phyloP scores from a whole-genome alignment of 208 protist species.

The Trypanosoma cruzi region DNA sequence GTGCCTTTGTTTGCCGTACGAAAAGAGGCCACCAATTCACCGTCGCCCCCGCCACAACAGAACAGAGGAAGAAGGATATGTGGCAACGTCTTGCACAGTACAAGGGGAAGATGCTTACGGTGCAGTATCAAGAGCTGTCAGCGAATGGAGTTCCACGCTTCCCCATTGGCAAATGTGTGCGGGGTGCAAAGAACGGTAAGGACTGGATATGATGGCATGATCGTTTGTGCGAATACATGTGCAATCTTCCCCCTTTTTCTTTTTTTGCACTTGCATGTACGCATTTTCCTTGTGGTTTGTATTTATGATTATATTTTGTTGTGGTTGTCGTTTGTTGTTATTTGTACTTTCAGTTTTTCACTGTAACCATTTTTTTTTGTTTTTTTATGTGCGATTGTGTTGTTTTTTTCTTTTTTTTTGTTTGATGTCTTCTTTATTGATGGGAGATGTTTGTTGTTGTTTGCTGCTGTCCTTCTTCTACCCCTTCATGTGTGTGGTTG shows the following conservation, averaged over 20 bases:
- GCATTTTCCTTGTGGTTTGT: too few relatives aligned
- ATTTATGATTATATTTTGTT: too few relatives aligned
- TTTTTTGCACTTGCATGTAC: not conserved
- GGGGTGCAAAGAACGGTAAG: conserved; percentile 56
- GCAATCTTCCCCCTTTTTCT: not conserved
- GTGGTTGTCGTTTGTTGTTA: not conserved
- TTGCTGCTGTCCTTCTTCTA: too few relatives aligned
- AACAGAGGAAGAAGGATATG: conserved; percentile 66
- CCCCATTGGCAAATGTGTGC: conserved; percentile 81
- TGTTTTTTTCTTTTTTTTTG: too few relatives aligned
- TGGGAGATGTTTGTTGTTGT: too few relatives aligned
- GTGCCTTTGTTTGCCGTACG: conserved; percentile 81
- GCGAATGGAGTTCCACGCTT: conserved; percentile 85
- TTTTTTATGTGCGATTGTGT: too few relatives aligned
- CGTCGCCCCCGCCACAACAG: conserved; percentile 74
- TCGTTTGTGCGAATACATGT: not conserved
- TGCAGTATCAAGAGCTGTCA: conserved; percentile 87
- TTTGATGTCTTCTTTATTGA: not conserved
- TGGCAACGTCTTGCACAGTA: conserved; percentile 59
- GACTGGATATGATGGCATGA: conserved; percentile 71
- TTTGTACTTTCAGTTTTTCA: conserved; percentile 9
- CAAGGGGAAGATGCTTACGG: conserved; percentile 84
- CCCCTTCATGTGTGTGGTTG: too few relatives aligned
- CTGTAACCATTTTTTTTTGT: conserved; percentile 2
- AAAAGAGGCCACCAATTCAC: conserved; percentile 59